These are phyloP conservation scores for Claviceps sp. DNA, from an alignment of 2,329 filamentous ascomycete genomes.

Conservation along the genomic window DNA sequence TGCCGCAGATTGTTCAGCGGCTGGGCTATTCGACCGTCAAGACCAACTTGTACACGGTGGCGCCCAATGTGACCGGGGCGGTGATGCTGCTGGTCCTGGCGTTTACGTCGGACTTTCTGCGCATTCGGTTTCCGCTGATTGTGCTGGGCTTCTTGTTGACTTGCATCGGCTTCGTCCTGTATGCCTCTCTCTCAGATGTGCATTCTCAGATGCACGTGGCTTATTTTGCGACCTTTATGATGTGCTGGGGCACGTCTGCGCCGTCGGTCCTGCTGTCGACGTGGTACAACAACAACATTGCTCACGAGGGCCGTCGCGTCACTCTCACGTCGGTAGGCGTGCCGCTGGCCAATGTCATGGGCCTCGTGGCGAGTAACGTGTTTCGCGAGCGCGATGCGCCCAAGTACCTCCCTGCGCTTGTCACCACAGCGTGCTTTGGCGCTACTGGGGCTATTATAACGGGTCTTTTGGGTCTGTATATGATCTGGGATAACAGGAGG, in stretches of 20 bases:
- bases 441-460: conserved; percentile 44
- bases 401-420: conserved; percentile 51
- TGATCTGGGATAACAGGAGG: conserved; percentile 41
- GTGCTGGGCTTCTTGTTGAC: conserved; percentile 60
- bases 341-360: conserved; percentile 65
- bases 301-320: conserved; percentile 59
- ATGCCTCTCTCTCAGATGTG: conserved; percentile 54
- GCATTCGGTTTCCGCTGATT: conserved; percentile 62
- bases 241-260: conserved; percentile 67
- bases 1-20: conserved; percentile 40
- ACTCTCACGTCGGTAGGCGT: conserved; percentile 60
- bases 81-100: conserved; percentile 59
- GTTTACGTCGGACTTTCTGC: conserved; percentile 52
- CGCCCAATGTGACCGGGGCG: conserved; percentile 63
- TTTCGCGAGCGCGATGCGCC: conserved; percentile 52
- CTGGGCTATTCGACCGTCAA: conserved; percentile 35
- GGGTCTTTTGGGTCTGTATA: conserved; percentile 41
- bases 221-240: conserved; percentile 69
- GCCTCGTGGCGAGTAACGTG: conserved; percentile 55
- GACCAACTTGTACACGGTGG: conserved; percentile 72
- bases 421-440: conserved; percentile 53
- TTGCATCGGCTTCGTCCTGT: conserved; percentile 68
- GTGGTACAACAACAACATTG: conserved; percentile 71
- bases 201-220: conserved; percentile 47
- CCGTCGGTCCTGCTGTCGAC: conserved; percentile 55